Evolutionary conservation across 2,329 filamentous ascomycete species (phyloP), one percentile per base, ranked within the genome.

Genomic region (Monilinia aucupariae): DNA sequence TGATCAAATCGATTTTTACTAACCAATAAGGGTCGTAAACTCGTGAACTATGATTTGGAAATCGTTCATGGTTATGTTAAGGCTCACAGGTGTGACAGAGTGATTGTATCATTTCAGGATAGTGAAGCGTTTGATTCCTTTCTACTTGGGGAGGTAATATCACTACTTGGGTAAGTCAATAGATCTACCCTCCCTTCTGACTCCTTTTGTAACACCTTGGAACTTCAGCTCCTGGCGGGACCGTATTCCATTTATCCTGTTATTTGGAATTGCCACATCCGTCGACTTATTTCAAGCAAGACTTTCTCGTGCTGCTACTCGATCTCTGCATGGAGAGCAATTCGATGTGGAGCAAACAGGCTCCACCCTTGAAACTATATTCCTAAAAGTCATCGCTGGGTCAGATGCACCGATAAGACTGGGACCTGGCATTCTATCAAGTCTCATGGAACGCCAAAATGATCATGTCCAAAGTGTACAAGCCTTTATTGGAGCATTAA

Each of bases 221-320:
- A 43, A 52, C 27, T 50, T 30, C 61, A 80, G 82, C 65, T 83
- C 81, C 48, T 94, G 90, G 89, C 81, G 84, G 10, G 84, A 89
- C 67, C 86, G 88, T 30, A 89, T 94, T 53, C 88, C 87, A 0
- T 92, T 94, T 67, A 84, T 89, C 1, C 78, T 92, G 1, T 78
- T 96, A 1, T 90, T 94, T 69, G 90, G 90, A 49, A 83, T 96
- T 62, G 90, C 90, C 34, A 94, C 91, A 0, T 92, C 90, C 1
- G 84, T 92, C 41, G 89, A 93, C 67, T 83, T 91, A 41, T 87
- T 94, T 64, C 87, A 92, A 71, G 86, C 89, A 59, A 82, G 90
- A 20, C 77, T 94, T 22, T 80, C 89, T 34, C 87, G 88, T 71
- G 82, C 83, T 17, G 86, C 87, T 1, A 84, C 88, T 65, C 84